Base-by-base conservation (phyloP, 805 yeast species). In the Zygosaccharomyces bailii region DNA sequence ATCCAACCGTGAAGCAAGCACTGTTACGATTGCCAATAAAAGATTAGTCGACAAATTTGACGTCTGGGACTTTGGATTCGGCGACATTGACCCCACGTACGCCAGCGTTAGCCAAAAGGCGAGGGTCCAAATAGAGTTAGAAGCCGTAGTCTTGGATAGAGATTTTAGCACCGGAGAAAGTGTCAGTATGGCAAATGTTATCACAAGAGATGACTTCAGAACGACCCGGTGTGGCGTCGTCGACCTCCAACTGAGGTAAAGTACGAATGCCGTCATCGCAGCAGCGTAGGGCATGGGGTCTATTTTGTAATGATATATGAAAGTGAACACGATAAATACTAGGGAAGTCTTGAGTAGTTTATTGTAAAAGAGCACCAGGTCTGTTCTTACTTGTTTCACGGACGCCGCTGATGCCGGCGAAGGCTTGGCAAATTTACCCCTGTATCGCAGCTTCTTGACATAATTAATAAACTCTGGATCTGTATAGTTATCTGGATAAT, bases 71-170 rank as follows among this genome's bases (percentile, higher is more conserved):
- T 43, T 20, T 21, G 43, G 29, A 39, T 52, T 42, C 29, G 59
- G 44, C 17, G 52, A 53, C 35, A 57, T 40, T 4, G 62, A 51
- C 14, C 58, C 48, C 9, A 89, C 67, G 55, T 88, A 88, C 34
- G 81, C 68, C 8, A 87, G 54, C 24, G 86, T 80, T 11, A 93
- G 69, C 81, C 96, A 84, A 37, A 83, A 80, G 5, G 95, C 79
- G 4, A 93, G 65, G 0, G 96, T 89, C 97, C 98, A 91, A 48
- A 93, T 88, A 11, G 96, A 87, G 67, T 93, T 98, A 0, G 93
- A 84, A 0, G 96, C 80, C 0, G 96, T 88, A 0, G 96, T 84
- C 55, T 81, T 79, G 0, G 96, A 88, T 34, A 93, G 72, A 0
- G 96, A 88, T 54, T 86, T 84, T 39, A 93, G 73, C 1, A 93